Evolutionary conservation across 192 early-diverging fungal genomes (phyloP), one percentile per base, ranked within the genome.

Genomic region (Umbelopsis sp.): DNA sequence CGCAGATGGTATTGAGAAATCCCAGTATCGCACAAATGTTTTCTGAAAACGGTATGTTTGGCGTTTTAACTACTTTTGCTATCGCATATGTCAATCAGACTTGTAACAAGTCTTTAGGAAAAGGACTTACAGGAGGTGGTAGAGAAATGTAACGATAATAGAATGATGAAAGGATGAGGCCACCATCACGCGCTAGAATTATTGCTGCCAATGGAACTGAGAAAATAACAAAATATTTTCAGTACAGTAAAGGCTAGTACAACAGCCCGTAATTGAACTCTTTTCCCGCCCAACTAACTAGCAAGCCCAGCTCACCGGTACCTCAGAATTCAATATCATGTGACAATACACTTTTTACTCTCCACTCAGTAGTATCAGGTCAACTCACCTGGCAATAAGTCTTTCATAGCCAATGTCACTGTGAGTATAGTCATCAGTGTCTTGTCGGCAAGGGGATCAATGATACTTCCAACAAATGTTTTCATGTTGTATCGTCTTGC

Each of bases 401-500:
- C 86, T 17, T 88, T 84, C 74, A 86, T 87, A 7, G 85, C 86
- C 43, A 97, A 77, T 16, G 92, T 89, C 17, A 97, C 78, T 16
- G 93, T 94, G 69, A 99, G 70, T 20, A 91, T 88, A 0, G 96
- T 96, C 95, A 97, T 96, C 20, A 97, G 75, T 4, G 91, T 85
- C 77, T 97, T 99, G 81, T 99, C 97, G 20, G 95, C 95, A 11
- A 91, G 90, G 5, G 97, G 97, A 78, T 99, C 96, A 41, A 97
- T 85, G 26, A 95, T 94, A 5, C 92, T 92, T 12, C 95, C 96
- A 36, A 96, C 82, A 51, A 93, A 85, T 22, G 94, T 94, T 74
- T 88, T 87, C 90, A 94, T 89, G 45, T 95, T 93, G 79, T 88
- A 97, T 50, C 84, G 77, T 25, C 97, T 85, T 12, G 96, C 96